These are phyloP conservation scores for Beta macrorhiza DNA, from an alignment of 179 eudicot species.

Conservation along the genomic window DNA sequence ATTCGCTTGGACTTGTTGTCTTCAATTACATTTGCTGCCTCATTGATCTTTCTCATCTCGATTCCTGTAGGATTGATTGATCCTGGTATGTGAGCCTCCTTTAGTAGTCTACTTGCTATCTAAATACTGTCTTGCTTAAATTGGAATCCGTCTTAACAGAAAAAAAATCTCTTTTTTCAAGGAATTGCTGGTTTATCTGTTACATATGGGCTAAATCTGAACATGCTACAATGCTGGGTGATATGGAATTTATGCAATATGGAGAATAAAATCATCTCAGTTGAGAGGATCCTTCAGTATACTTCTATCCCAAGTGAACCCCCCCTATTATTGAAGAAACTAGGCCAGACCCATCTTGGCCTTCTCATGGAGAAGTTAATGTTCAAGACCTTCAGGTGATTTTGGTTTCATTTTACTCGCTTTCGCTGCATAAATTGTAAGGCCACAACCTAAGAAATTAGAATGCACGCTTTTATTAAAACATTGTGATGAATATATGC, in stretches of 20 bases:
- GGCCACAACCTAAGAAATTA: not conserved
- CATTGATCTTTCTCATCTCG: conserved; percentile 2
- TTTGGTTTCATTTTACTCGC: too few species aligned
- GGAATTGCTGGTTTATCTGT: conserved; percentile 16
- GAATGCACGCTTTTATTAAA: not conserved
- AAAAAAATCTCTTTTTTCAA: not conserved
- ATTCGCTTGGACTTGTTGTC: conserved; percentile 19
- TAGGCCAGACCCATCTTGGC: conserved; percentile 39
- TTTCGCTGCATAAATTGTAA: not conserved
- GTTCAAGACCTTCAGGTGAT: conserved; percentile 56
- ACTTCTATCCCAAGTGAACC: not conserved
- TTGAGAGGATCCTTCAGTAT: conserved; percentile 22
- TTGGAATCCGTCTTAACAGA: not conserved
- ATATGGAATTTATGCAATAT: not conserved
- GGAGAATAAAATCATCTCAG: conserved; percentile 17
- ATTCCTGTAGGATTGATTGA: conserved; percentile 11
- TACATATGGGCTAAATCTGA: conserved; percentile 13
- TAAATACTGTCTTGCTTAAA: not conserved
- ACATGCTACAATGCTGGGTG: conserved; percentile 1
- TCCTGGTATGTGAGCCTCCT: conserved; percentile 2
- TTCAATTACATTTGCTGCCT: not conserved
- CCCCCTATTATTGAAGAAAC: not conserved
- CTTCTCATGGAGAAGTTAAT: conserved; percentile 41
- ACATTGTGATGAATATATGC: conserved; percentile 4
- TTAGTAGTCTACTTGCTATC: not conserved